Evolutionary conservation across 2,329 filamentous ascomycete genomes (phyloP), one percentile per base, ranked within the genome.

Genomic region (Raffaelea deltoideospora): DNA sequence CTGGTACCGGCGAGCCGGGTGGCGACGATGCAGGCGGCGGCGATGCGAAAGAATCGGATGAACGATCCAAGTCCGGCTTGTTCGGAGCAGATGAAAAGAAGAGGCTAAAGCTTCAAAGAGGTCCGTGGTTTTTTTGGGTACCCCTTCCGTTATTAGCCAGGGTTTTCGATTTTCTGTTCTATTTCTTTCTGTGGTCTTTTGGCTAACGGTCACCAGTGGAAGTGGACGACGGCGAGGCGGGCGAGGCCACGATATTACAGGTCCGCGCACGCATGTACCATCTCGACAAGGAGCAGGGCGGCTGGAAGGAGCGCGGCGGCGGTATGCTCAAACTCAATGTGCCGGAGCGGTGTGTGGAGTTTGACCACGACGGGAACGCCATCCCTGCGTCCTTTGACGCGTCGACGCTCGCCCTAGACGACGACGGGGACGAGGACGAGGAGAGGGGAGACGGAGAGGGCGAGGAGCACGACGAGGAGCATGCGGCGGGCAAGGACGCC

Each of bases 221-320:
- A 33, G 72, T 88, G 30, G 80, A 93, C 53, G 88, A 90, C 35
- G 88, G 88, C 38, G 88, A 96, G 58, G 76, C 86, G 49, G 76
- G 76, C 34, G 88, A 96, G 54, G 66, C 67, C 17, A 88, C 81
- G 2, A 18, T 47, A 37, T 35, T 47, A 27, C 43, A 46, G 21
- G 60, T 84, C 34, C 78, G 87, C 45, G 80, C 84, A 17, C 93
- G 92, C 56, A 72, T 96, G 40, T 96, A 84, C 60, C 71, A 79
- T 40, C 80, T 90, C 48, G 75, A 80, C 45, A 73, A 73, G 44
- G 65, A 66, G 26, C 68, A 67, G 32, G 71, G 71, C 37, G 76
- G 76, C 33, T 96, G 88, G 88, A 88, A 88, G 55, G 88, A 96
- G 59, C 76, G 87, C 36, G 87, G 87, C 11, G 69, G 77, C 4